Evolutionary conservation across 768 basidiomycete species (phyloP), one percentile per base, ranked within the genome.

Genomic region (Tremella fuciformis): DNA sequence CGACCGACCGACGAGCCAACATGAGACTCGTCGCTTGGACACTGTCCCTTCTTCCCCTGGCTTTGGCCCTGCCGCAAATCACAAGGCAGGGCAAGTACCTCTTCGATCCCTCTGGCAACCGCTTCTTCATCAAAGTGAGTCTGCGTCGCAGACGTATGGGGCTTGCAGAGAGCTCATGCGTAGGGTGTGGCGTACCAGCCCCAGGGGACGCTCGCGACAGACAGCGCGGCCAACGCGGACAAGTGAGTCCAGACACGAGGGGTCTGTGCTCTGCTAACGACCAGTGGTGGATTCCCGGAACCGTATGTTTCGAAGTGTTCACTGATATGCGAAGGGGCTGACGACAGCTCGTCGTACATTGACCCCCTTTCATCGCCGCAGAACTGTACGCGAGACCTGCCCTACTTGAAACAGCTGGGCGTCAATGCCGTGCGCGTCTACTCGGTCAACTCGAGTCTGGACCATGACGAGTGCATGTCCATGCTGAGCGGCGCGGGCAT

Each of bases 401-500:
- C 88, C 1, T 85, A 83, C 75, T 81, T 96, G 44, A 80, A 85
- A 70, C 78, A 87, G 56, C 84, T 94, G 18, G 83, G 84, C 9
- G 84, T 93, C 70, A 96, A 93, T 71, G 80, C 86, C 40, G 80
- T 96, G 50, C 86, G 91, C 55, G 86, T 86, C 1, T 96, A 96
- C 81, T 88, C 86, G 57, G 91, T 93, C 62, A 83, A 92, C 71
- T 83, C 89, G 0, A 81, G 85, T 34, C 78, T 86, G 57, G 87
- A 94, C 77, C 92, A 97, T 62, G 90, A 92, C 74, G 78, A 78
- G 1, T 97, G 92, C 78, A 94, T 97, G 92, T 76, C 76, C 38
- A 76, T 84, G 13, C 82, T 96, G 59, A 86, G 85, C 66, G 76
- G 77, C 19, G 89, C 89, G 38, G 87, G 87, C 24, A 96, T 96